A percentile compares a stretch with the other conserved stretches of the same genome.
These are phyloP conservation scores for Pestalotiopsis sp. DNA, from an alignment of 2,329 filamentous ascomycete genomes.

Conservation along the genomic window DNA sequence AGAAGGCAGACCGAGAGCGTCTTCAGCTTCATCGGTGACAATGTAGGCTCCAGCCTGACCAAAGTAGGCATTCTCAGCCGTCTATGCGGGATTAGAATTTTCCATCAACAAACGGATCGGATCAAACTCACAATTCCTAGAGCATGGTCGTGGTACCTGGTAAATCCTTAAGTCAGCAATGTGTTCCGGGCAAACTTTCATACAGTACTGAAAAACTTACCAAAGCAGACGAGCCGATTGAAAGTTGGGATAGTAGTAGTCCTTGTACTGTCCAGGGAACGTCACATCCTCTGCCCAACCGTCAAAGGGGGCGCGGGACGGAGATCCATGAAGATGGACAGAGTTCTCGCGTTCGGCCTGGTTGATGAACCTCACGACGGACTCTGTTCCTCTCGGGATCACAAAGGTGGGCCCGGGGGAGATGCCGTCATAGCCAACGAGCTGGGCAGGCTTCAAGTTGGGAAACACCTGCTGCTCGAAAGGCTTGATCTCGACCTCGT, in stretches of 20 bases:
- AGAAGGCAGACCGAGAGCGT: slow-evolving; percentile 49
- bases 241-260: slow-evolving; percentile 60
- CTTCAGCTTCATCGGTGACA: slow-evolving; percentile 51
- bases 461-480: slow-evolving; percentile 40
- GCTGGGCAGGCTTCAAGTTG: slow-evolving; percentile 30
- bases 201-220: slow-evolving; percentile 22
- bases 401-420: slow-evolving; percentile 56
- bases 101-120: not conserved
- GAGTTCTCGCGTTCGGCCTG: slow-evolving; percentile 44
- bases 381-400: slow-evolving; percentile 50
- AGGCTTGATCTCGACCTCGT: slow-evolving; percentile 35
- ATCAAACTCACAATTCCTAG: slow-evolving; percentile 31
- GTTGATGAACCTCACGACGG: slow-evolving; percentile 57
- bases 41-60: slow-evolving; percentile 61
- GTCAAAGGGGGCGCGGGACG: slow-evolving; percentile 49
- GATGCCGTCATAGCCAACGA: slow-evolving; percentile 56
- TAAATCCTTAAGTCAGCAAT: not conserved
- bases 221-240: slow-evolving; percentile 56
- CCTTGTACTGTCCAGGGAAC: slow-evolving; percentile 56
- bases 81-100: slow-evolving; percentile 28
- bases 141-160: slow-evolving; percentile 50
- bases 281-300: slow-evolving; percentile 59
- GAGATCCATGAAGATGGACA: slow-evolving; percentile 60
- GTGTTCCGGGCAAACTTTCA: not conserved
- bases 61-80: slow-evolving; percentile 58